Base-by-base conservation (phyloP, 345 rosid genomes). In the Gossypium sturtianum region DNA sequence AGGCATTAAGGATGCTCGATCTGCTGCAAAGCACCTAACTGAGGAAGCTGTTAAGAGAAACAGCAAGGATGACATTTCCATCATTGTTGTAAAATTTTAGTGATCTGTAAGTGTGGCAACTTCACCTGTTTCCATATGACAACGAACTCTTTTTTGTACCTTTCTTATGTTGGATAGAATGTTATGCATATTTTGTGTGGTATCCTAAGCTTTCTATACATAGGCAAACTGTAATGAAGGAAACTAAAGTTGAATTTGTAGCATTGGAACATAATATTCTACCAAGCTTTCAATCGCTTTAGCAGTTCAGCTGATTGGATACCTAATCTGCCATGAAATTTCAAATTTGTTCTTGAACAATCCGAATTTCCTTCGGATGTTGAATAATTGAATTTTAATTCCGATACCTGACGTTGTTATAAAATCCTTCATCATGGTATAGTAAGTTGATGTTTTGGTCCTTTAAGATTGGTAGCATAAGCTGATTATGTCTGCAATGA, bases 51-150 rank as follows among this genome's bases (percentile, higher is more conserved):
- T 91, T 70, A 76, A 79, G 58, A 89, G 93, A 84, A 80, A 75
- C 66, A 95, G 96, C 79, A 72, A 80, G n/a, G 99, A 93, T 60
- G 99, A 95, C 80, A 93, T 93, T 79, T 95, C 98, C 63, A 84
- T 88, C 71, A 59, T 95, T n/a, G 96, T 93, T 16, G 91, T 95
- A 66, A 93, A 88, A 78, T 87, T 95, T 80, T 78, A 82, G 65
- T 81, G 82, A 85, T 70, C 51, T 73, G 63, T 49, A n/a, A 38
- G 48, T 72, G 41, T 29, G 57, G 43, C 77, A 34, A 58, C 22
- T 67, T 11, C 16, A 69, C 58, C 19, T 16, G 11, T 59, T 74
- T n/a, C 19, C 63, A 53, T 71, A 73, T 19, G 68, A 22, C 64
- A 20, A 60, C 29, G 49, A 62, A n/a, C 25, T 78, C n/a, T 16